Conservation (phyloP, 257 asterid species). For the Echites panduratus region DNA sequence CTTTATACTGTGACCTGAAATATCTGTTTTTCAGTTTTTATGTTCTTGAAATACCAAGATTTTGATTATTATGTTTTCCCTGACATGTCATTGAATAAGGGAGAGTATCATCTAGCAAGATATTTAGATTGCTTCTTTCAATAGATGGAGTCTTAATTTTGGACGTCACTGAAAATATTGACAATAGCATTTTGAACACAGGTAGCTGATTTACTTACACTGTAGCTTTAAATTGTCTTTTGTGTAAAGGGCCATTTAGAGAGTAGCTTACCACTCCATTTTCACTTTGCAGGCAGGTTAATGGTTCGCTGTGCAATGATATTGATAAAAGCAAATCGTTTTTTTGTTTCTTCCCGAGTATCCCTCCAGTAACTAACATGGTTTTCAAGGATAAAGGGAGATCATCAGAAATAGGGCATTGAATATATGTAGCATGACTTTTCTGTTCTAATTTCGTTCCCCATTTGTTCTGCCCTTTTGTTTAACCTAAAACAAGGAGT, state of each 20-base stretch:
- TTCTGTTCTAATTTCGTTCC: not conserved
- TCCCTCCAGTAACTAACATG: constrained; percentile 15
- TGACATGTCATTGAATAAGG: constrained; percentile 4
- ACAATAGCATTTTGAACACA: constrained; percentile 1
- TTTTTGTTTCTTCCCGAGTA: constrained; percentile 26
- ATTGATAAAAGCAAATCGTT: constrained; percentile 25
- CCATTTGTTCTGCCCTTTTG: not conserved
- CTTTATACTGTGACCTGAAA: constrained; percentile 24
- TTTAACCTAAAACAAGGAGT: not conserved
- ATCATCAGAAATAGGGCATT: constrained; percentile 9
- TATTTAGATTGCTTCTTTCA: not conserved
- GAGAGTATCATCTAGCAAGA: constrained; percentile 1
- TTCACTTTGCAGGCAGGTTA: constrained; percentile 64
- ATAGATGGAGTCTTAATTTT: constrained; percentile 10
- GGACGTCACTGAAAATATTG: constrained; percentile 2
- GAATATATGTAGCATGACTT: not conserved
- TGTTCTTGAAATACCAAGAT: not conserved
- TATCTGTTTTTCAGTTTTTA: constrained; percentile 6
- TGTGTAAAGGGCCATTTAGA: constrained; percentile 27
- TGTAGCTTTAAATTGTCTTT: constrained; percentile 12
- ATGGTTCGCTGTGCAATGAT: constrained; percentile 48
- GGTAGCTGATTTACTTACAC: constrained; percentile 14
- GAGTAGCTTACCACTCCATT: constrained; percentile 68
- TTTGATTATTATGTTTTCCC: not conserved
- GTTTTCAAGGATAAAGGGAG: constrained; percentile 12